phyloP scores from a whole-genome alignment of 2,329 filamentous ascomycete genomes.

The Aspergillus tanneri region DNA sequence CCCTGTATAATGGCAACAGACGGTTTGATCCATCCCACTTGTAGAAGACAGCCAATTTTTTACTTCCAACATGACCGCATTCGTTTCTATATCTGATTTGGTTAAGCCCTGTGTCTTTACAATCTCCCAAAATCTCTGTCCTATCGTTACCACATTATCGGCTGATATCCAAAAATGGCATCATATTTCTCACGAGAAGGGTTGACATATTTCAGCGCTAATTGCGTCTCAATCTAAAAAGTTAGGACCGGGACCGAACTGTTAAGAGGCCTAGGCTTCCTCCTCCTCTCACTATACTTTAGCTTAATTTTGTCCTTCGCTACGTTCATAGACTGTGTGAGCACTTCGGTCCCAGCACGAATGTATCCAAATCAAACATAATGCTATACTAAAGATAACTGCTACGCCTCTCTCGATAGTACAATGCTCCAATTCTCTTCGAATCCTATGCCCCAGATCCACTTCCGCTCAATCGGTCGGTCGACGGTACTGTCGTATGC shows the following conservation, averaged over 20 bases:
- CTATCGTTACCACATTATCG: conserved; percentile 2
- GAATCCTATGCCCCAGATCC: conserved; percentile 3
- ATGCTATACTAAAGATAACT: no score
- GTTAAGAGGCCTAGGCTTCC: no score
- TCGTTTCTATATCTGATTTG: not conserved
- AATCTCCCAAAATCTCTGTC: conserved; percentile 3
- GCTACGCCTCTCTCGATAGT: not conserved
- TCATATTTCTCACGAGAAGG: conserved; percentile 1
- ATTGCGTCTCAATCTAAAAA: conserved; percentile 7
- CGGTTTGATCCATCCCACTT: not conserved
- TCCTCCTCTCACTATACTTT: no score
- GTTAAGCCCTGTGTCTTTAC: not conserved
- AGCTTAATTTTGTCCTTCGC: no score
- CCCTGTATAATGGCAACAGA: not conserved
- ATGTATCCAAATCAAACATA: no score
- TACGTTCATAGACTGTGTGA: no score
- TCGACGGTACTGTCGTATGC: conserved; percentile 1
- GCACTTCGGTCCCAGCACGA: no score
- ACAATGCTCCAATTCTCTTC: conserved; percentile 1
- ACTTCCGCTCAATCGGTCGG: conserved; percentile 4
- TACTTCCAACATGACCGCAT: conserved; percentile 3
- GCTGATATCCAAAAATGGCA: conserved; percentile 6
- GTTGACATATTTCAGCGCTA: conserved; percentile 6
- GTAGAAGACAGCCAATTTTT: conserved; percentile 5
- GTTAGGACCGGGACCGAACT: no score